These are phyloP conservation scores for Raphanus raphanistrum DNA, from an alignment of 345 rosid species.

Conservation along the genomic window DNA sequence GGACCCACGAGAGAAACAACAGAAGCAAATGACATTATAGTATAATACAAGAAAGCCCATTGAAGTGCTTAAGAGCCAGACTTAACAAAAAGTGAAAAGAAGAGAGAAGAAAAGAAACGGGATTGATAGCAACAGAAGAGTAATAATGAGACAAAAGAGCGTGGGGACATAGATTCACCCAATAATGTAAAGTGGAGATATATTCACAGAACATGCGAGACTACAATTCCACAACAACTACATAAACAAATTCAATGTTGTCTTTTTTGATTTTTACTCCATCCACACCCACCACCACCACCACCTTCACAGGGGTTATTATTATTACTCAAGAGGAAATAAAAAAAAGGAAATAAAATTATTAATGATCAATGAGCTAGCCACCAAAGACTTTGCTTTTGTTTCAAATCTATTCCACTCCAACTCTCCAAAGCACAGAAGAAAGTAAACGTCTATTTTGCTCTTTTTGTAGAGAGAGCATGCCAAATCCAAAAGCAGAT, in stretches of 20 bases:
- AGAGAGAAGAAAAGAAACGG: background rate
- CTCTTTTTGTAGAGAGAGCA: conserved; percentile 19
- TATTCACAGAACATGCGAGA: conserved; percentile 21
- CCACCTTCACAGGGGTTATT: conserved; percentile 17
- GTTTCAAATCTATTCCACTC: conserved; percentile 15
- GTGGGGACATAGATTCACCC: conserved; percentile 30
- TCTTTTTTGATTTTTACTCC: conserved; percentile 16
- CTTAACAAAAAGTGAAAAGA: background rate
- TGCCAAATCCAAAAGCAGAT: conserved; percentile 36
- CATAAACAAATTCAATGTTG: background rate
- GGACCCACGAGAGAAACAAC: conserved; percentile 28
- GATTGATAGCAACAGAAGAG: conserved; percentile 33
- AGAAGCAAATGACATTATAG: conserved; percentile 15
- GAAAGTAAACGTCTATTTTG: conserved; percentile 29
- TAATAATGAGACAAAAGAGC: conserved; percentile 32
- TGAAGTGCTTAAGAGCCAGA: conserved; percentile 32
- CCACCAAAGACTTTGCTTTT: conserved; percentile 32
- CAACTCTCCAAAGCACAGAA: conserved; percentile 22
- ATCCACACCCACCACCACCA: conserved; percentile 31
- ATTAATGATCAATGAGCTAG: conserved; percentile 28
- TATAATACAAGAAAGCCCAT: conserved; percentile 14
- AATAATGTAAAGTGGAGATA: conserved; percentile 9
- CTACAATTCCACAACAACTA: conserved; percentile 23
- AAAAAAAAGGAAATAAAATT: background rate
- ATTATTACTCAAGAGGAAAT: conserved; percentile 19